Base-by-base conservation (phyloP, 2,329 filamentous ascomycete genomes). In the Tympanopsis confertula region DNA sequence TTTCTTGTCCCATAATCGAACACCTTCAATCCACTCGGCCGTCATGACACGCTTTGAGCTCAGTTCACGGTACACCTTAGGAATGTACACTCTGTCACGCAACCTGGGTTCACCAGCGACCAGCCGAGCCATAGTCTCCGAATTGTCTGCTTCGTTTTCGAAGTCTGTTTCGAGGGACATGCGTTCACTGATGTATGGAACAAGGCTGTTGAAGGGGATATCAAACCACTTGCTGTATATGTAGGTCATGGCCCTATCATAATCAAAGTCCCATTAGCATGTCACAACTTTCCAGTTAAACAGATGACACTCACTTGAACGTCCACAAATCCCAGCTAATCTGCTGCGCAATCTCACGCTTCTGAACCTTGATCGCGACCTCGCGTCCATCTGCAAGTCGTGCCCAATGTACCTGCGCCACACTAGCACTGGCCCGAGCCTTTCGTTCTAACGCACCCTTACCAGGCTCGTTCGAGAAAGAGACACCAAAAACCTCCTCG, bases 361-460 rank as follows among this genome's bases (percentile, higher is more conserved):
- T 98, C 66, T 98, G 91, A 4, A 98, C 80, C 65, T 98, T 98
- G 54, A 98, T 74, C 2, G 91, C 91, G 17, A 96, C 84, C 64
- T 95, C 88, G 35, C 86, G 71, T 0, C 91, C 91, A 61, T 96
- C 89, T 3, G 76, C 62, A 40, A 96, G 58, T 42, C 81, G 69
- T 5, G 91, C 91, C 87, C 89, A 95, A 56, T 96, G 91, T 2
- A 98, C 91, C 61, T 96, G 91, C 1, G 91, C 91, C 5, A 98
- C 89, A 56, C 86, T 94, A 2, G 91, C 91, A 52, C 83, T 89
- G 1, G 82, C 83, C 42, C 81, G 56, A 5, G 74, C 74, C 39
- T 61, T 66, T 29, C 68, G 61, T 57, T 78, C 74, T 66, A 78
- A 73, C 45, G 78, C 39, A 49, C 82, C 67, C 67, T 75, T 55